Conservation (phyloP, 495 filamentous ascomycete genomes). For the Neurospora discreta region DNA sequence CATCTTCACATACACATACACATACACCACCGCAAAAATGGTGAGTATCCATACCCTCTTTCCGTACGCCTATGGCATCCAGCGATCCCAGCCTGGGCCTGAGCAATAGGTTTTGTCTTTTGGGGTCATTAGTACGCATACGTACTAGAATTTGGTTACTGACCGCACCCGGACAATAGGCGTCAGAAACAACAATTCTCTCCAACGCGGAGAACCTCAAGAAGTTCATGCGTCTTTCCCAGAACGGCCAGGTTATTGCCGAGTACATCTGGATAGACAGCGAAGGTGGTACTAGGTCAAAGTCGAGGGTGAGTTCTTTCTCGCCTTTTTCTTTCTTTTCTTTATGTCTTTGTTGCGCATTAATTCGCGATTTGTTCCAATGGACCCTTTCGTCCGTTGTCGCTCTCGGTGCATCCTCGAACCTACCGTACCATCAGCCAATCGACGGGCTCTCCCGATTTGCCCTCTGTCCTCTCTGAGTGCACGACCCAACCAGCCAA, state of each 20-base stretch:
- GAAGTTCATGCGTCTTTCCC: conserved; percentile 85
- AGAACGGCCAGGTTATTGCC: conserved; percentile 64
- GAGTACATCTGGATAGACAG: conserved; percentile 99
- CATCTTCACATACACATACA: neutral
- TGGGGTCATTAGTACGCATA: neutral
- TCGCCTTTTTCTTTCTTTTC: conserved; percentile 6
- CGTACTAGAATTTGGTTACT: neutral
- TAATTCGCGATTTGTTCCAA: conserved; percentile 20
- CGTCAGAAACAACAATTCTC: conserved; percentile 5
- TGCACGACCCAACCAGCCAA: neutral
- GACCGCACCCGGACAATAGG: neutral
- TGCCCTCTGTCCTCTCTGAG: neutral
- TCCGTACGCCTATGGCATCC: neutral
- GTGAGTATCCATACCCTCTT: neutral
- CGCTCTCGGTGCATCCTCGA: conserved; percentile 7
- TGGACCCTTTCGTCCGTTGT: neutral
- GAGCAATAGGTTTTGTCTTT: neutral
- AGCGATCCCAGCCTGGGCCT: neutral
- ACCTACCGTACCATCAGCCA: neutral
- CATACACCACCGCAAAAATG: conserved; percentile 1
- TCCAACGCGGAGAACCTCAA: conserved; percentile 38
- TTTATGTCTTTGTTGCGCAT: neutral
- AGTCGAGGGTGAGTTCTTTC: conserved; percentile 68
- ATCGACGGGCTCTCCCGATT: neutral
- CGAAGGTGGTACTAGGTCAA: conserved; percentile 66